phyloP scores from a whole-genome alignment of 1,139 yeast species.

The Saccharomyces uvarum region DNA sequence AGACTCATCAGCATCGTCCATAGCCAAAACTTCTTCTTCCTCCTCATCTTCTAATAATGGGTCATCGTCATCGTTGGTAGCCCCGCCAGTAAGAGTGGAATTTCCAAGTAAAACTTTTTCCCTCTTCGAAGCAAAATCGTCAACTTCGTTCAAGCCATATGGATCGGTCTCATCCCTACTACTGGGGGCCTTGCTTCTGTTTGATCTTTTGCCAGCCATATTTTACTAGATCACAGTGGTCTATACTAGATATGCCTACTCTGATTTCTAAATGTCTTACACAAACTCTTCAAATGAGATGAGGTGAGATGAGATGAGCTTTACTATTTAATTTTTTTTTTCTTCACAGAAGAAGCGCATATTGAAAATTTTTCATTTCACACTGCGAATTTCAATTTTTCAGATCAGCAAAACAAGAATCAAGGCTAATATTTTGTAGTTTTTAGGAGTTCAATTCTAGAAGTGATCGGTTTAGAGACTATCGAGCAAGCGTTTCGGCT shows the following conservation, averaged over 20 bases:
- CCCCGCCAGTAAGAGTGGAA: slow-evolving; percentile 42
- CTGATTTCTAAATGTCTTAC: background rate
- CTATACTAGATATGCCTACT: background rate
- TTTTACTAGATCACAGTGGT: background rate
- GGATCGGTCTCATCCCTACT: slow-evolving; percentile 20
- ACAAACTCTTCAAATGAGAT: background rate
- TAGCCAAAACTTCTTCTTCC: slow-evolving; percentile 45
- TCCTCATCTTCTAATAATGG: slow-evolving; percentile 36
- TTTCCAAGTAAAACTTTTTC: slow-evolving; percentile 55
- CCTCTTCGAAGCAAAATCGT: slow-evolving; percentile 57
- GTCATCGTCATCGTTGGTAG: slow-evolving; percentile 18
- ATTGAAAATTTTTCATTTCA: slow-evolving; percentile 10
- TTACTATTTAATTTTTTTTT: background rate
- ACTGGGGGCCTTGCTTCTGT: slow-evolving; percentile 1
- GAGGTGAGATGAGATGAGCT: slow-evolving; percentile 14
- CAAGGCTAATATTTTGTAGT: background rate
- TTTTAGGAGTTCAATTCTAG: background rate
- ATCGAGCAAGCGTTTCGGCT: background rate
- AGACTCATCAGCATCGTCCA: slow-evolving; percentile 27
- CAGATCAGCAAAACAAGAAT: slow-evolving; percentile 1
- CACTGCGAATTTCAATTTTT: background rate
- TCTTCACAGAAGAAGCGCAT: slow-evolving; percentile 2
- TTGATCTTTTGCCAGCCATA: slow-evolving; percentile 10
- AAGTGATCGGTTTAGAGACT: background rate
- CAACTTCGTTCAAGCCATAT: slow-evolving; percentile 56